Base-by-base conservation (phyloP, 2,329 filamentous ascomycete genomes). In the Chaetomiaceae sp. region DNA sequence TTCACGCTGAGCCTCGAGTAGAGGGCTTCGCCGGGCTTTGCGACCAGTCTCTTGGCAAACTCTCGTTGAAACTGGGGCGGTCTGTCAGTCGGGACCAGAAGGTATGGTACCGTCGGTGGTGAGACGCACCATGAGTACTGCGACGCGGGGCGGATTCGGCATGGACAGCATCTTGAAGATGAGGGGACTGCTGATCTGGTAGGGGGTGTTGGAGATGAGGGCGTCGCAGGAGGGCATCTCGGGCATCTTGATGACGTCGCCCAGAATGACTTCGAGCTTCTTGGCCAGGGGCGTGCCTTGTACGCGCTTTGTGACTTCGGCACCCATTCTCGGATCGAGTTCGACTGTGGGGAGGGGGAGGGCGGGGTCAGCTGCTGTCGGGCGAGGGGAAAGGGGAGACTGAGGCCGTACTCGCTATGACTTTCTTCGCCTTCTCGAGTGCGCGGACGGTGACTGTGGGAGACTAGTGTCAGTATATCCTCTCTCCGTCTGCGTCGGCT, bases 321-420 rank as follows among this genome's bases (percentile, higher is more conserved):
- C 92, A 12, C 89, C 90, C 93, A 97, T 97, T 64, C 93, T 80
- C 17, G 93, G 91, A 71, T 99, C 93, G 67, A 96, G 79, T 73
- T 99, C 93, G 44, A 96, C 88, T 65, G 39, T n/a, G n/a, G n/a
- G n/a, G n/a, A n/a, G n/a, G n/a, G n/a, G 14, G 4, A 27, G 88
- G 87, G 21, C 16, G 9, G n/a, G 44, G 91, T 87, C 42, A 77
- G 72, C 55, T 4, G 35, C 31, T 37, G 21, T 21, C n/a, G 41
- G 14, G 19, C 4, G 31, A 6, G 21, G 13, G 10, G 16, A 4
- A 21, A 8, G 21, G 13, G 10, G 14, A 4, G 9, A 4, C 16
- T 3, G 13, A 17, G n/a, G 20, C 8, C 34, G 31, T 55, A 62
- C 60, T 57, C 2, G 86, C 87, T 46, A 91, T 86, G 21, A 77